phyloP scores from a whole-genome alignment of 306 rosid species.

The Trifolium fragiferum region DNA sequence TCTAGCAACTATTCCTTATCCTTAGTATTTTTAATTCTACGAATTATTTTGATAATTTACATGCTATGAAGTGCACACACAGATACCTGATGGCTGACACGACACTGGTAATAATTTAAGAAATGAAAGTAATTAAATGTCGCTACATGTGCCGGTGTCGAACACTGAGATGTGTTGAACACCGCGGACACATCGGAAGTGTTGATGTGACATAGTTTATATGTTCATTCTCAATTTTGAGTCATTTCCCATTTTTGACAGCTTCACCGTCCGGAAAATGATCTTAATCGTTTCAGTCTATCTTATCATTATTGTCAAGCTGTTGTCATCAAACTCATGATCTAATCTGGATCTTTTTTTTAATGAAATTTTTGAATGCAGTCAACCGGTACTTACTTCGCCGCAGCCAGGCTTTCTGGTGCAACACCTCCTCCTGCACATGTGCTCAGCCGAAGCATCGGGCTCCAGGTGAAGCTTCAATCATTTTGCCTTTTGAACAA shows the following conservation, averaged over 20 bases:
- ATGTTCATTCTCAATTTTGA: neutral
- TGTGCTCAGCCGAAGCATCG: slow-evolving; percentile 82
- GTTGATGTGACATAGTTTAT: neutral
- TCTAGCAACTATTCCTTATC: slow-evolving; percentile 44
- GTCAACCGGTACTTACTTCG: slow-evolving; percentile 85
- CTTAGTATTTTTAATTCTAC: slow-evolving; percentile 20
- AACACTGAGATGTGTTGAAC: no score
- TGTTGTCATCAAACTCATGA: slow-evolving; percentile 23
- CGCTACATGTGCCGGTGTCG: neutral
- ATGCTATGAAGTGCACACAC: neutral
- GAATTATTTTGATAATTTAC: neutral
- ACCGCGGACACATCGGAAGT: neutral
- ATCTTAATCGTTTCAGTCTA: neutral
- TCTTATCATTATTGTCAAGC: slow-evolving; percentile 7
- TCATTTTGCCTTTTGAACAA: neutral
- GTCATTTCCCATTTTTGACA: slow-evolving; percentile 8
- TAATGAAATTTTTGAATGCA: slow-evolving; percentile 53
- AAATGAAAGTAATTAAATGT: neutral
- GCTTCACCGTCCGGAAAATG: slow-evolving; percentile 2
- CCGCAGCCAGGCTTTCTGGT: slow-evolving; percentile 97
- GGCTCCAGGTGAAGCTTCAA: slow-evolving; percentile 69
- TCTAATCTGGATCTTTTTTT: slow-evolving; percentile 3
- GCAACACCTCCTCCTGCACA: slow-evolving; percentile 93
- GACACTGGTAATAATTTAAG: neutral
- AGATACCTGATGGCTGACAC: neutral